Conservation (phyloP, 2,329 filamentous ascomycete species). For the Sporothrix sp. region DNA sequence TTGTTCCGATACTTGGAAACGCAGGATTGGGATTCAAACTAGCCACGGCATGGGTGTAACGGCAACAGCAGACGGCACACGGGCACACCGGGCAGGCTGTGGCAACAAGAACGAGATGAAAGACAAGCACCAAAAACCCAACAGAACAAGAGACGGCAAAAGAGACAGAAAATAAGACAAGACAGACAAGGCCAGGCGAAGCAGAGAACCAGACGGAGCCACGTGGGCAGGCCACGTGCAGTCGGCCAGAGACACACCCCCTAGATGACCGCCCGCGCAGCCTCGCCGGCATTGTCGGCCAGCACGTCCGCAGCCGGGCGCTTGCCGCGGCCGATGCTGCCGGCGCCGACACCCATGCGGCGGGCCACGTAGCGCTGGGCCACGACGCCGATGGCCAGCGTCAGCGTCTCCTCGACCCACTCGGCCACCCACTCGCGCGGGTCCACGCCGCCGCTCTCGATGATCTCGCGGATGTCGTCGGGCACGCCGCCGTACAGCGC, state of each 20-base stretch:
- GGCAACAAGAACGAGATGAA: too few relatives aligned
- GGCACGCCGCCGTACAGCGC: slow-evolving; percentile 47
- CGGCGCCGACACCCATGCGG: slow-evolving; percentile 91
- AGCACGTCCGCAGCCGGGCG: slow-evolving; percentile 48
- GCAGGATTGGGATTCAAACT: neutral
- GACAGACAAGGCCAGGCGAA: too few relatives aligned
- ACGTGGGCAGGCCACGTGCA: too few relatives aligned
- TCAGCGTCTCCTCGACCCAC: slow-evolving; percentile 86
- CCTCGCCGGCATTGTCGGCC: slow-evolving; percentile 48
- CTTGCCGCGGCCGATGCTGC: slow-evolving; percentile 52
- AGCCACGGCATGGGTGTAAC: neutral
- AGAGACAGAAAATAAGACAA: neutral
- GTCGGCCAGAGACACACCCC: neutral
- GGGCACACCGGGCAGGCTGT: neutral
- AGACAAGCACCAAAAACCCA: neutral
- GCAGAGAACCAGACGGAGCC: neutral
- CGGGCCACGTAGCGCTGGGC: slow-evolving; percentile 92
- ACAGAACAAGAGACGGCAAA: too few relatives aligned
- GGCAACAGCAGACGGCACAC: neutral
- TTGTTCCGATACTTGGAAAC: too few relatives aligned
- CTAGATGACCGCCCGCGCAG: slow-evolving; percentile 47
- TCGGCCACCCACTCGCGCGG: slow-evolving; percentile 95
- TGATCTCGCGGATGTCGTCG: slow-evolving; percentile 77
- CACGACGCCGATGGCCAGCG: slow-evolving; percentile 69
- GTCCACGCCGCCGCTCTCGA: slow-evolving; percentile 67